Conservation (phyloP, 352 stramenopile species). For the Phytophthora pistaciae region DNA sequence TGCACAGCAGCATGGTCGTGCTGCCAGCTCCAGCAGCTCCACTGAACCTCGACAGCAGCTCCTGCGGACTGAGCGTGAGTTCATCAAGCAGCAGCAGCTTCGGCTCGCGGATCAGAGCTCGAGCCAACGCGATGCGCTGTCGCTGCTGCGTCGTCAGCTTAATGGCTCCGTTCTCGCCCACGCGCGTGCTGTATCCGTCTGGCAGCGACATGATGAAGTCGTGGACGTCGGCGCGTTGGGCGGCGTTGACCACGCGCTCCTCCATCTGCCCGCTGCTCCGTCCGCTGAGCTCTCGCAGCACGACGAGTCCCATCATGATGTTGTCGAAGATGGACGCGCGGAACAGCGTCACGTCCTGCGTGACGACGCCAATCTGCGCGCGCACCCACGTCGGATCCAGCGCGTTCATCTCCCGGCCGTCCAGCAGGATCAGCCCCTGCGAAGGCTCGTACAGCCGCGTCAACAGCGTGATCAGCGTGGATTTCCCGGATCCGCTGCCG, state of each 20-base stretch:
- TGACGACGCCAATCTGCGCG: constrained; percentile 51
- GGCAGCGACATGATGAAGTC: constrained; percentile 83
- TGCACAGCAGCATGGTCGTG: constrained; percentile 85
- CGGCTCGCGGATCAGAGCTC: constrained; percentile 50
- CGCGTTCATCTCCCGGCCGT: constrained; percentile 44
- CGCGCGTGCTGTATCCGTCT: constrained; percentile 73
- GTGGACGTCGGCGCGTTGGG: constrained; percentile 49
- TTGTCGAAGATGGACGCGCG: constrained; percentile 59
- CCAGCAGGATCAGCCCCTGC: constrained; percentile 41
- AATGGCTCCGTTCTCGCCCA: constrained; percentile 73
- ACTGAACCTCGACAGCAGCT: constrained; percentile 66
- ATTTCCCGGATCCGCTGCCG: constrained; percentile 37
- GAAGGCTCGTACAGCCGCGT: constrained; percentile 39
- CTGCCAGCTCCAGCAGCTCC: constrained; percentile 32
- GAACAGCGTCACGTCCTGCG: constrained; percentile 52
- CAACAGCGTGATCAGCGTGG: constrained; percentile 43
- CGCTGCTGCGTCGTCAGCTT: constrained; percentile 92
- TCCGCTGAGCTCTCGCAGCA: constrained; percentile 29
- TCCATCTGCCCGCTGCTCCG: constrained; percentile 46
- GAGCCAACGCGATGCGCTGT: constrained; percentile 75
- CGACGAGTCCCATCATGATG: constrained; percentile 52
- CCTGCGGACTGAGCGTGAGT: constrained; percentile 46
- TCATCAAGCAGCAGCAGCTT: constrained; percentile 59
- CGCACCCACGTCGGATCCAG: constrained; percentile 48
- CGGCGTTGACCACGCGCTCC: constrained; percentile 81